These are phyloP conservation scores for Eurotiales sp. DNA, from an alignment of 2,329 filamentous ascomycete genomes.

Conservation along the genomic window DNA sequence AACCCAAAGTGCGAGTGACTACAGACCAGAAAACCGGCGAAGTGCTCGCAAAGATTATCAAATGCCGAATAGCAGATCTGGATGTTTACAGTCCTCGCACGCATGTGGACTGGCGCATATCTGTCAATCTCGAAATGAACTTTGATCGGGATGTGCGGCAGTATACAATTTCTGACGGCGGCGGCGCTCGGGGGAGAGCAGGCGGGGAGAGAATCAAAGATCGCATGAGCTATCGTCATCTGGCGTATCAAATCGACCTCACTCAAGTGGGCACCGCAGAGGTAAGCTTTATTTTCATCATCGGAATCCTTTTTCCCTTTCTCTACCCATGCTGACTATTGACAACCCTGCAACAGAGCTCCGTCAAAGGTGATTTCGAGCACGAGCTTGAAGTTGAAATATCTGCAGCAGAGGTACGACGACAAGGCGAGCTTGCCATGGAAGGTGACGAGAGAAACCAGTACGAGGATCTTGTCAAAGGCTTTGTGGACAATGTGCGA, in stretches of 20 bases:
- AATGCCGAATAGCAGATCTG: constrained; percentile 82
- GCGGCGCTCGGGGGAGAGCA: constrained; percentile 35
- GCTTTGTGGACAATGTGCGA: constrained; percentile 48
- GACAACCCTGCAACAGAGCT: constrained; percentile 20
- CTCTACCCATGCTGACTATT: neutral
- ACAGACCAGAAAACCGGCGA: constrained; percentile 68
- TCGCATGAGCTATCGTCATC: constrained; percentile 83
- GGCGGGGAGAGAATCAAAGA: constrained; percentile 72
- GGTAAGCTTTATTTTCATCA: constrained; percentile 28
- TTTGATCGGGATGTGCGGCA: constrained; percentile 66
- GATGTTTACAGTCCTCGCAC: constrained; percentile 75
- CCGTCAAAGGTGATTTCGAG: constrained; percentile 38
- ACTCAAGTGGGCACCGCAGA: constrained; percentile 72
- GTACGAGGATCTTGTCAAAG: constrained; percentile 46
- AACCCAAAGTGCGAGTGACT: constrained; percentile 68
- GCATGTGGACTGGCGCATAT: constrained; percentile 86
- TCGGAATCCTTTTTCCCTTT: no score
- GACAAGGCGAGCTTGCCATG: constrained; percentile 41
- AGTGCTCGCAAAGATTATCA: constrained; percentile 80
- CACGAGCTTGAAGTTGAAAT: constrained; percentile 50
- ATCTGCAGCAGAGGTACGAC: constrained; percentile 42
- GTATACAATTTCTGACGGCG: constrained; percentile 44
- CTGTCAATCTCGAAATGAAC: constrained; percentile 89
- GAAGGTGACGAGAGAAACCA: constrained; percentile 37
- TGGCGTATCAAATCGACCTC: constrained; percentile 84